Percentiles rank a stretch among this genome's conserved stretches.
Conservation (phyloP, 257 asterid species). For the Ilex aquifolium region DNA sequence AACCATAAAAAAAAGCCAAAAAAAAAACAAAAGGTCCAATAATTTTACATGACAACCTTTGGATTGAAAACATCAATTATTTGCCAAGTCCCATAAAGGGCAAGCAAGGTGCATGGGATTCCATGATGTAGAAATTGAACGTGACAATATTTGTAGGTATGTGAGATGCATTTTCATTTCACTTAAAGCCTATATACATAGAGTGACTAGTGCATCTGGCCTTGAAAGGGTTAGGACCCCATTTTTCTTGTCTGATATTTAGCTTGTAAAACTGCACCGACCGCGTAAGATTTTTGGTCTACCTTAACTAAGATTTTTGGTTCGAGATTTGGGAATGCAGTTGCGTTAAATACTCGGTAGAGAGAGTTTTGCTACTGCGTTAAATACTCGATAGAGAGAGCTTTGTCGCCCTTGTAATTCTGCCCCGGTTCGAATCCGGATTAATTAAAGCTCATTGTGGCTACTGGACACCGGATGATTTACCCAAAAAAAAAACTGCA, state of each 20-base stretch:
- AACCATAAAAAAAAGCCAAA: background rate
- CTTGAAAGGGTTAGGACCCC: background rate
- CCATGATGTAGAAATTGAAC: background rate
- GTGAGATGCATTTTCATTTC: slow-evolving; percentile 11
- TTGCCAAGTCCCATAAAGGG: background rate
- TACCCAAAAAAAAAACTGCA: no score
- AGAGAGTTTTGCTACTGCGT: no score
- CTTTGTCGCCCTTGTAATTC: no score
- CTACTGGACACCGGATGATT: no score
- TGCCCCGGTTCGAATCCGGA: no score
- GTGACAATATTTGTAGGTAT: background rate
- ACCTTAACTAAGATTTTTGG: no score
- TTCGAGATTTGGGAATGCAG: no score
- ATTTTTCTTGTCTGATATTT: background rate
- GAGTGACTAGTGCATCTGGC: background rate
- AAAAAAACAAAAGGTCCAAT: background rate
- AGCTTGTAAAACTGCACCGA: no score
- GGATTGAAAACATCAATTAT: background rate
- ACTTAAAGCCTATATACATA: background rate
- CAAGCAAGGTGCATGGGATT: slow-evolving; percentile 15
- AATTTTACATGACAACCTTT: background rate
- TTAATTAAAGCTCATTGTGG: no score
- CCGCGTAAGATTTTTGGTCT: no score
- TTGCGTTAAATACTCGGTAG: no score
- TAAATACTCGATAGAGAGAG: no score